Evolutionary conservation across 495 filamentous ascomycete species (phyloP).

Genomic region (Acidomyces sp.): DNA sequence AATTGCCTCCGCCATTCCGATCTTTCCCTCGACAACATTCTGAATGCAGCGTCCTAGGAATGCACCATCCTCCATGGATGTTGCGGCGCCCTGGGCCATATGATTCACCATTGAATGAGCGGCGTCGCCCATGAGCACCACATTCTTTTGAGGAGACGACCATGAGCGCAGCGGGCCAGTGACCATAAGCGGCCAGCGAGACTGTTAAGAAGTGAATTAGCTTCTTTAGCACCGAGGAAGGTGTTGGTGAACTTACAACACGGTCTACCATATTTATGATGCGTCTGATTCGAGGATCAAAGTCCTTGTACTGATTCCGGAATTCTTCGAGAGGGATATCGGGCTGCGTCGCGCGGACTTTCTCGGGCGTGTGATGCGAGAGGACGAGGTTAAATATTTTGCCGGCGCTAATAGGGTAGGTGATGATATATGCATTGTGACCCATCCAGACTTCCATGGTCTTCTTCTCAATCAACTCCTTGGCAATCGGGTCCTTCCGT

Average conservation of each 20-base stretch:
- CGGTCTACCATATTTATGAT: slow-evolving; percentile 19
- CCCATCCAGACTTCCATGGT: slow-evolving; percentile 37
- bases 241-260: too few species aligned
- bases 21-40: slow-evolving; percentile 2
- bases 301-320: slow-evolving; percentile 22
- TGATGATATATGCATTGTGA: slow-evolving; percentile 32
- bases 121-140: slow-evolving; percentile 22
- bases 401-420: slow-evolving; percentile 38
- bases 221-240: too few species aligned
- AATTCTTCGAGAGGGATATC: slow-evolving; percentile 27
- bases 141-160: slow-evolving; percentile 17
- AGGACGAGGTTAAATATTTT: slow-evolving; percentile 39
- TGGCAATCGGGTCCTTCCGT: slow-evolving; percentile 29
- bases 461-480: slow-evolving; percentile 27
- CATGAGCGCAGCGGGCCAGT: slow-evolving; percentile 19
- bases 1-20: slow-evolving; percentile 13
- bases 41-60: slow-evolving; percentile 16
- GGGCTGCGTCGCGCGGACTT: slow-evolving; percentile 23
- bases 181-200: slow-evolving; percentile 21
- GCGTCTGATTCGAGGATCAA: slow-evolving; percentile 31
- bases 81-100: slow-evolving; percentile 24
- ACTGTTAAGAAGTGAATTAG: too few species aligned
- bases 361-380: slow-evolving; percentile 21
- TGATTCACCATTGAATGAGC: slow-evolving; percentile 22
- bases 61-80: slow-evolving; percentile 22